Percentiles rank a stretch among this genome's conserved stretches.
Evolutionary conservation across 139 green algal genomes (phyloP).

Genomic region (Astrephomene gubernaculifera): DNA sequence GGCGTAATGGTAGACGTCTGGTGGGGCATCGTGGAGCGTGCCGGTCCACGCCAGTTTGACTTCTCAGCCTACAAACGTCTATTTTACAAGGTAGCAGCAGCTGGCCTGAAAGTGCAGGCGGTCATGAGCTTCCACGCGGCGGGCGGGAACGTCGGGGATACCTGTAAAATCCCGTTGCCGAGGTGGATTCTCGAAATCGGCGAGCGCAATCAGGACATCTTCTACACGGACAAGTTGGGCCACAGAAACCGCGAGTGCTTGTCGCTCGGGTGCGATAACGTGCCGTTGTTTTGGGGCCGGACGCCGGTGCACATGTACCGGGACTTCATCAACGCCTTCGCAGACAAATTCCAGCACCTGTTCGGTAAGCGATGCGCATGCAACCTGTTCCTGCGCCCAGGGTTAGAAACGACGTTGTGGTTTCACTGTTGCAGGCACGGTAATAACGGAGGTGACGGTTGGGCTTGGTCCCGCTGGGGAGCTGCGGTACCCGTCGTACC

Average conservation of each 20-base stretch:
- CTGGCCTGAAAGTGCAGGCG: slow-evolving; percentile 79
- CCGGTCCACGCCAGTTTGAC: slow-evolving; percentile 83
- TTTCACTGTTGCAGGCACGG: slow-evolving; percentile 52
- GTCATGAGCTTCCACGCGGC: slow-evolving; percentile 96
- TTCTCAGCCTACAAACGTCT: slow-evolving; percentile 85
- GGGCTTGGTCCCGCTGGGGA: slow-evolving; percentile 97
- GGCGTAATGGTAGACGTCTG: slow-evolving; percentile 96
- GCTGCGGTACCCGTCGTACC: slow-evolving; percentile 98
- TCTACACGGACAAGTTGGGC: slow-evolving; percentile 93
- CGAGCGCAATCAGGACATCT: slow-evolving; percentile 93
- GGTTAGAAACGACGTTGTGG: no score
- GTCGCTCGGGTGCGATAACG: slow-evolving; percentile 90
- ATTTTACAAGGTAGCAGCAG: slow-evolving; percentile 68
- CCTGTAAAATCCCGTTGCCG: slow-evolving; percentile 93
- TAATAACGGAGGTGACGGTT: slow-evolving; percentile 95
- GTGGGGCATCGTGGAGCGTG: slow-evolving; percentile 90
- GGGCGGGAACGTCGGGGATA: slow-evolving; percentile 94
- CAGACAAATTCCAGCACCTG: slow-evolving; percentile 76
- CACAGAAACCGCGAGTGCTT: slow-evolving; percentile 95
- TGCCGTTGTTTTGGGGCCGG: slow-evolving; percentile 85
- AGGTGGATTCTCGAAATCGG: slow-evolving; percentile 95
- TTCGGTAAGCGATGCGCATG: slow-evolving; percentile 57
- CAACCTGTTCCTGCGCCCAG: no score
- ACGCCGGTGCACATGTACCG: slow-evolving; percentile 93
- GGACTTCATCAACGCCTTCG: slow-evolving; percentile 95